These are phyloP conservation scores for sunflower (Helianthus annuus) DNA, from an alignment of 129 eudicot genomes.

Conservation along the genomic window DNA sequence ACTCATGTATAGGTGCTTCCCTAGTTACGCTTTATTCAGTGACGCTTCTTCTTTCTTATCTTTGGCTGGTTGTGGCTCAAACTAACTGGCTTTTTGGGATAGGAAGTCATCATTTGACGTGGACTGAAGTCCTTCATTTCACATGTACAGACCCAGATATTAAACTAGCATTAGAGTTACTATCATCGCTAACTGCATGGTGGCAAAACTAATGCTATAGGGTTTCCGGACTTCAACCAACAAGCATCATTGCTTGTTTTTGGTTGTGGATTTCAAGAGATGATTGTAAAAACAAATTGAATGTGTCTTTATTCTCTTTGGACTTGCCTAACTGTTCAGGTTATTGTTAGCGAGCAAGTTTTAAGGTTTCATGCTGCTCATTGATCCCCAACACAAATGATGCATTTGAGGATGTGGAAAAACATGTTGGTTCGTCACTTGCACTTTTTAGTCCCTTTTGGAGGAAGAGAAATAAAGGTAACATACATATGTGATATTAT, in stretches of 20 bases:
- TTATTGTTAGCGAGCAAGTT: slow-evolving; percentile 27
- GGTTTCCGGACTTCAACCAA: slow-evolving; percentile 7
- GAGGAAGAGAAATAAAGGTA: slow-evolving; percentile 29
- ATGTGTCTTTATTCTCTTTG: slow-evolving; percentile 30
- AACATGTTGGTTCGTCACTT: slow-evolving; percentile 24
- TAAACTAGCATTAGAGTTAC: slow-evolving; percentile 2
- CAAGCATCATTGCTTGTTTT: slow-evolving; percentile 24
- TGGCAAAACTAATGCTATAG: slow-evolving; percentile 23
- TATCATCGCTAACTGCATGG: slow-evolving; percentile 6
- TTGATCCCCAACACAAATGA: slow-evolving; percentile 26
- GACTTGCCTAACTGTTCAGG: slow-evolving; percentile 38
- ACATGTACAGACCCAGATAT: slow-evolving; percentile 15
- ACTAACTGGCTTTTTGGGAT: slow-evolving; percentile 13
- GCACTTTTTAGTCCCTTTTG: slow-evolving; percentile 18
- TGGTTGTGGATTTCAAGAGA: slow-evolving; percentile 18
- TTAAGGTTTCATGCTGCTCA: slow-evolving; percentile 33
- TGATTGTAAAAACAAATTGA: slow-evolving; percentile 10
- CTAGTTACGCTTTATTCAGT: not conserved
- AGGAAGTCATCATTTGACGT: slow-evolving; percentile 23
- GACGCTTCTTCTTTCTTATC: slow-evolving; percentile 4
- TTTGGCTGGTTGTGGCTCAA: slow-evolving; percentile 13
- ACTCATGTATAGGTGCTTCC: not conserved
- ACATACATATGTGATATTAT: slow-evolving; percentile 9
- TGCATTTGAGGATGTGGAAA: slow-evolving; percentile 38
- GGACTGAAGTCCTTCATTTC: slow-evolving; percentile 12